Conservation (phyloP, 2,329 filamentous ascomycete species). For the Ceratocystis cubensis region DNA sequence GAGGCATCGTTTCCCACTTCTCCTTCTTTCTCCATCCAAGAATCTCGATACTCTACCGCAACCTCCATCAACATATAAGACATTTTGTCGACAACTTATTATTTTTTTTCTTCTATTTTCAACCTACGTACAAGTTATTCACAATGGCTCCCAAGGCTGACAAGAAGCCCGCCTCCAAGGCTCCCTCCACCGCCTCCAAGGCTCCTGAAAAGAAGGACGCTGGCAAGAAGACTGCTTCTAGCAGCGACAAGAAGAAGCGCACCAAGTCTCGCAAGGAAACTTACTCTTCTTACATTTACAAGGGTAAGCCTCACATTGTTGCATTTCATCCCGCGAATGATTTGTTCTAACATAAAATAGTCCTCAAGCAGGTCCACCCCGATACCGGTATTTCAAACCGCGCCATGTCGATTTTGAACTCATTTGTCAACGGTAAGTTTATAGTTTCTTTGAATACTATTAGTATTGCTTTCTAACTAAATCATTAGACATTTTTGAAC, state of each 20-base stretch:
- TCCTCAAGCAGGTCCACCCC: slow-evolving; percentile 99
- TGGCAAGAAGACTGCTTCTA: slow-evolving; percentile 96
- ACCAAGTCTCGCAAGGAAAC: slow-evolving; percentile 99
- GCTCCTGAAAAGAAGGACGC: slow-evolving; percentile 95
- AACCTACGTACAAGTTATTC: slow-evolving; percentile 26
- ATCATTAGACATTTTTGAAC: slow-evolving; percentile 88
- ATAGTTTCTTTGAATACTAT: neutral
- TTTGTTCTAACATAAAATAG: slow-evolving; percentile 36
- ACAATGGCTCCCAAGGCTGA: slow-evolving; percentile 97
- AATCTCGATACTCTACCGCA: slow-evolving; percentile 23
- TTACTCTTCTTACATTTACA: slow-evolving; percentile 99
- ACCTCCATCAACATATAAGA: slow-evolving; percentile 4
- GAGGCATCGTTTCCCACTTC: slow-evolving; percentile 35
- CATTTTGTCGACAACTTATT: slow-evolving; percentile 4
- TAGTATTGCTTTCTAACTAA: slow-evolving; percentile 24
- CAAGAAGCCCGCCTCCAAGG: slow-evolving; percentile 98
- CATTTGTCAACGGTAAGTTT: slow-evolving; percentile 90
- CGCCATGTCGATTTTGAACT: slow-evolving; percentile 99
- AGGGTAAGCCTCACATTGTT: slow-evolving; percentile 51
- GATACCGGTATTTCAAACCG: slow-evolving; percentile 99
- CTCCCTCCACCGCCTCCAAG: slow-evolving; percentile 60
- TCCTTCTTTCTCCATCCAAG: slow-evolving; percentile 22
- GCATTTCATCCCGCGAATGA: neutral
- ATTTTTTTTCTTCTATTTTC: slow-evolving; percentile 19
- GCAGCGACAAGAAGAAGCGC: slow-evolving; percentile 99